Evolutionary conservation across 2,329 filamentous ascomycete species (phyloP), one percentile per base, ranked within the genome.

Genomic region (Sporothrix brasiliensis): DNA sequence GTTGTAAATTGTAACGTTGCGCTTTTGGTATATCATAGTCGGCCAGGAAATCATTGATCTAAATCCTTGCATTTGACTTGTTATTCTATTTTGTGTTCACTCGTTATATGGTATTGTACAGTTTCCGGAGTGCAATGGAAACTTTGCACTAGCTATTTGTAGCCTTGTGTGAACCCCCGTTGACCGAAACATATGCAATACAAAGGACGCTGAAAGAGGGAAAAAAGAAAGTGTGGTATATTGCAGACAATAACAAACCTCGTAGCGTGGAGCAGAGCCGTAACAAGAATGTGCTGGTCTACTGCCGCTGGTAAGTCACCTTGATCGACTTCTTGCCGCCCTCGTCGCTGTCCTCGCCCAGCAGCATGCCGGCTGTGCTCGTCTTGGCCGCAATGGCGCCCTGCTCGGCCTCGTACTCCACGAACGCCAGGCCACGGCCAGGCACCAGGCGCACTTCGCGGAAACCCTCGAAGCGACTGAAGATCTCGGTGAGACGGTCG

Each of bases 241-340:
- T 34, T 49, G 34, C 24, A 69, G n/a, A 24, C 70, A 68, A 71
- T 6, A 49, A 39, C 30, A 58, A 50, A 65, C 61, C 61, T 49
- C 39, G 10, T 5, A 16, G 13, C 39, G 4, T 16, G 5, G 2
- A 11, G 16, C 41, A 13, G 41, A 16, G 11, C 11, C 41, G 16
- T 9, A 44, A 16, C 21, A 14, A 4, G 14, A 19, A 24, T 10
- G 11, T 9, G 63, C 21, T 4, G 9, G 24, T 39, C 68, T 85
- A 97, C 83, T 97, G 92, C 77, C 94, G 87, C 83, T 98, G 95
- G 85, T 97, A 99, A 16, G 95, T 97, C 74, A 99, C 94, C 83
- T 95, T 96, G 80, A 99, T 92, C 9, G 88, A 84, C 81, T 93
- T 92, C 74, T 74, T 73, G 69, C 67, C 60, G 49, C 63, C 67